Evolutionary conservation across 495 filamentous ascomycete genomes (phyloP).

Genomic region (Aspergillus asperescens): DNA sequence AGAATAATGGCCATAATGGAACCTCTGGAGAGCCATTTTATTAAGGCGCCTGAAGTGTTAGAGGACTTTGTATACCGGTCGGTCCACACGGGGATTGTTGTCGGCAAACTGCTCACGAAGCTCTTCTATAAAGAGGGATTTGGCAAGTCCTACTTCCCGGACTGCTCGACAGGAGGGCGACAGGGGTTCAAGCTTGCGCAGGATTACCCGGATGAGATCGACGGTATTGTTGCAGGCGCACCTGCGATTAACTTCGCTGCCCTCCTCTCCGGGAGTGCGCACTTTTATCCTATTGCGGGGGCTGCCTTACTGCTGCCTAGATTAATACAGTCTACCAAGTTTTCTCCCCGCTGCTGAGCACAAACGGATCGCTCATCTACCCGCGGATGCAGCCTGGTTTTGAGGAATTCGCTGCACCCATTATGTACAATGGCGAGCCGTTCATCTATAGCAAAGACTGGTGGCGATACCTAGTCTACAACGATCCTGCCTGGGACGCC

Average conservation of each 20-base stretch:
- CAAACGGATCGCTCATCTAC: conserved; percentile 50
- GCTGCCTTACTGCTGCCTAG: conserved; percentile 56
- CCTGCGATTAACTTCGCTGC: conserved; percentile 48
- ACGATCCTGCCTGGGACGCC: conserved; percentile 45
- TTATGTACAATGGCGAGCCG: conserved; percentile 37
- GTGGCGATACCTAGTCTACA: conserved; percentile 53
- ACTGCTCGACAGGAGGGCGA: conserved; percentile 53
- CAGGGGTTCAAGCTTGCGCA: conserved; percentile 50
- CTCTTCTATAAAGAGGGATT: conserved; percentile 42
- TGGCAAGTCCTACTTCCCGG: conserved; percentile 50
- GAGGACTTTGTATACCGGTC: conserved; percentile 46
- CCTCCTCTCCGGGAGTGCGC: conserved; percentile 49
- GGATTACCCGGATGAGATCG: conserved; percentile 51
- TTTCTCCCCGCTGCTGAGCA: conserved; percentile 48
- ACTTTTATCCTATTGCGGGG: conserved; percentile 48
- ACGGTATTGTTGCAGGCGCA: conserved; percentile 62
- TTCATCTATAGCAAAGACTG: conserved; percentile 41
- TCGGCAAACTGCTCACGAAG: conserved; percentile 46
- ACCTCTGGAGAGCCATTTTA: conserved; percentile 47
- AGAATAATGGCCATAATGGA: conserved; percentile 56
- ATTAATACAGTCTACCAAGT: conserved; percentile 49
- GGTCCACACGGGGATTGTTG: conserved; percentile 48
- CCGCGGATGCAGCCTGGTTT: conserved; percentile 48
- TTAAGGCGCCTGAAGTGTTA: conserved; percentile 46
- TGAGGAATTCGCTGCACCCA: conserved; percentile 26